phyloP scores from a whole-genome alignment of 2,329 filamentous ascomycete species.

The Ophiostoma piceae region DNA sequence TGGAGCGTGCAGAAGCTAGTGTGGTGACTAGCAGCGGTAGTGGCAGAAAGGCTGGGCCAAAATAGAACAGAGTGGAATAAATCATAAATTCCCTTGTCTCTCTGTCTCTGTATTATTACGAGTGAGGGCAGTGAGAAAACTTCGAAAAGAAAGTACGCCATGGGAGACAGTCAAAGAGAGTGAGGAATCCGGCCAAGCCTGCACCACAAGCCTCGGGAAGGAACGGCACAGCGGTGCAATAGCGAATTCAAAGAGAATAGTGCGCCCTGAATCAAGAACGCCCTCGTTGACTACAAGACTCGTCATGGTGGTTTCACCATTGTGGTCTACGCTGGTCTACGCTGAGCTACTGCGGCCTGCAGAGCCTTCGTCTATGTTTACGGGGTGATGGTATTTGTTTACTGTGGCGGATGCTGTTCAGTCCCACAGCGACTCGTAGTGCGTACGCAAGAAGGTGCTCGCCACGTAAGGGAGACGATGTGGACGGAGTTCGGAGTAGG shows the following conservation, averaged over 20 bases:
- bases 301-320: not conserved
- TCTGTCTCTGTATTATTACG: not conserved
- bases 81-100: not conserved
- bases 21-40: slow-evolving; percentile 9
- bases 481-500: not conserved
- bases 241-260: not conserved
- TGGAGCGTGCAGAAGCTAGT: slow-evolving; percentile 7
- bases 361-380: not conserved
- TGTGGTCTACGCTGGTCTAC: not conserved
- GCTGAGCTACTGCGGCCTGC: not conserved
- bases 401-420: not conserved
- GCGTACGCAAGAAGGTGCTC: slow-evolving; percentile 4
- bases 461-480: slow-evolving; percentile 9
- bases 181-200: not conserved
- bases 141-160: not conserved
- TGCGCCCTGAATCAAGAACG: not conserved
- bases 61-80: slow-evolving; percentile 10
- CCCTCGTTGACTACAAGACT: not conserved
- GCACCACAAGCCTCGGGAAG: not conserved
- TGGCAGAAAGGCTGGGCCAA: slow-evolving; percentile 5
- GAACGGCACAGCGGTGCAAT: not conserved
- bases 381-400: not conserved
- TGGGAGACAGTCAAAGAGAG: not conserved
- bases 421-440: not conserved
- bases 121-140: not conserved